These are phyloP conservation scores for Selenicereus undatus DNA, from an alignment of 148 eudicot species.

Conservation along the genomic window DNA sequence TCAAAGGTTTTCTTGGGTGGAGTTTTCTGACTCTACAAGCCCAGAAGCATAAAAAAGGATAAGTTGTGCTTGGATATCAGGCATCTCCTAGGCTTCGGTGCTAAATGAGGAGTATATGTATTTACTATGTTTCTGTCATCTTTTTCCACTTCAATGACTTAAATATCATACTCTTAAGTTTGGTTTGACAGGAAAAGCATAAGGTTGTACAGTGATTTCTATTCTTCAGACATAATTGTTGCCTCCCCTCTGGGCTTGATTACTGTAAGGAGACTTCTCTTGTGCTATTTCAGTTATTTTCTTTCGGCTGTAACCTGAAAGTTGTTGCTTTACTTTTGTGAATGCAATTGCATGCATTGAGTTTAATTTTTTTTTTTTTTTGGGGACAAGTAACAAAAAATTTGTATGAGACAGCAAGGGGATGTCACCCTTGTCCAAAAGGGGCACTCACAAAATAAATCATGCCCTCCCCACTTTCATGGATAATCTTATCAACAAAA, in stretches of 20 bases:
- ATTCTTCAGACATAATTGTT: slow-evolving; percentile 78
- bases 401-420: too few relatives aligned
- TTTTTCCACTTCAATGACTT: not conserved
- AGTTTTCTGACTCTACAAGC: not conserved
- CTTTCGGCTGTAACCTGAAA: slow-evolving; percentile 3
- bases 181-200: slow-evolving; percentile 55
- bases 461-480: too few relatives aligned
- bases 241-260: slow-evolving; percentile 93
- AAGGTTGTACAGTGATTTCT: slow-evolving; percentile 76
- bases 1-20: slow-evolving; percentile 3
- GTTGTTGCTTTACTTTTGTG: slow-evolving; percentile 3
- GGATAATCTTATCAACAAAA: too few relatives aligned
- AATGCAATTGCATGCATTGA: not conserved
- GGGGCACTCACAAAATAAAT: too few relatives aligned
- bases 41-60: slow-evolving; percentile 2
- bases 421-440: too few relatives aligned
- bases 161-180: not conserved
- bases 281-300: slow-evolving; percentile 10
- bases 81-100: not conserved
- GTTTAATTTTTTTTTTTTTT: too few relatives aligned
- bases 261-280: slow-evolving; percentile 49
- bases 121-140: not conserved
- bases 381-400: too few relatives aligned
- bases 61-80: not conserved
- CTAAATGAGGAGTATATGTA: not conserved